Base-by-base conservation (phyloP, 345 rosid species). In the Trapa bicornis region DNA sequence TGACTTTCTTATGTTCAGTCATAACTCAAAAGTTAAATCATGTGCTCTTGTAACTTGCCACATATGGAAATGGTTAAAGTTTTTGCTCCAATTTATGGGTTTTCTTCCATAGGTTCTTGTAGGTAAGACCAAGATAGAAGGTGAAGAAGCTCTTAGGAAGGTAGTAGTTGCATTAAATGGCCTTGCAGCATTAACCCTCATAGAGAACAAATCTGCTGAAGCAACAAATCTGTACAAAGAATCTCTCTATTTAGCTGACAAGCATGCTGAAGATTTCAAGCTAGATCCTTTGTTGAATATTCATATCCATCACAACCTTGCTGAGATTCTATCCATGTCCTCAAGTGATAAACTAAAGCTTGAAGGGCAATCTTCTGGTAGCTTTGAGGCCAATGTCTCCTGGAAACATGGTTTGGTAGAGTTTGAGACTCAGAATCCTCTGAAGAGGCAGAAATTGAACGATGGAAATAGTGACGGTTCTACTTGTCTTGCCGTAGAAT, bases 101-200 rank as follows among this genome's bases (percentile, higher is more conserved):
- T 67, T 64, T 22, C 69, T 33, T 70, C 77, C 65, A 47, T 74
- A 93, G 97, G 97, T 90, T 76, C 97, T 93, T 80, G 77, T 93
- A 60, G 76, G 90, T 73, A 93, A 93, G 87, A 93, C 97, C n/a
- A 92, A 80, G 80, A 73, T 65, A 65, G 97, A 93, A 70, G 98
- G 97, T 70, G 98, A 93, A 81, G 98, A 93, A 75, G 96, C 89
- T 65, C 90, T 93, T 15, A 80, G 98, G 83, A 79, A 77, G 81
- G 67, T 85, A 61, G 89, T 85, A 75, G 80, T 89, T 78, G 91
- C 98, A 68, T 84, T 93, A 81, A 93, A 88, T 78, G 98, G 91
- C 52, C 94, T 93, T 70, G 97, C 98, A 64, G 98, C 87, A 66
- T 80, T 93, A 77, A 86, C 92, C 72, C 80, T 93, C 76, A 86